Percentiles rank a stretch among this genome's conserved stretches.
Conservation (phyloP, 805 yeast species). For the Kuraishia floccosa region DNA sequence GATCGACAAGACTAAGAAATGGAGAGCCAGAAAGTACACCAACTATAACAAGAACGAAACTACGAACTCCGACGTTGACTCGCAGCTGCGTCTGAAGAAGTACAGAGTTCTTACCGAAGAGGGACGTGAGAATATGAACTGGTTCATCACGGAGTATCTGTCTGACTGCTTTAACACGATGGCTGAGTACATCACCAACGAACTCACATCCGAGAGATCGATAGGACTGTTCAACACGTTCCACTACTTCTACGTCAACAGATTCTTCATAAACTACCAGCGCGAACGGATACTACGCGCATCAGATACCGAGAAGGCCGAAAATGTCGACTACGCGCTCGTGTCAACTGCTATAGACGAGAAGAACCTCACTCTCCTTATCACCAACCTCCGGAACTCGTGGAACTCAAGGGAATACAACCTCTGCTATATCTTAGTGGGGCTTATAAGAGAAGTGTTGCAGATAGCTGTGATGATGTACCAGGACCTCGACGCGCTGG, state of each 20-base stretch:
- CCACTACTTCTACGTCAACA: slow-evolving; percentile 45
- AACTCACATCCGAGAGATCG: slow-evolving; percentile 13
- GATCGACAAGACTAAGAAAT: slow-evolving; percentile 57
- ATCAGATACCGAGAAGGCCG: slow-evolving; percentile 18
- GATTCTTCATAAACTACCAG: slow-evolving; percentile 74
- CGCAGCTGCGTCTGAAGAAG: slow-evolving; percentile 10
- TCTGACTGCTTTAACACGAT: slow-evolving; percentile 71
- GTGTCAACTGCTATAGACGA: slow-evolving; percentile 50
- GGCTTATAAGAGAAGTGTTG: slow-evolving; percentile 55
- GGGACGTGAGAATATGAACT: slow-evolving; percentile 19
- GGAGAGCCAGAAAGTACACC: slow-evolving; percentile 26
- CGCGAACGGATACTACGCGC: slow-evolving; percentile 21
- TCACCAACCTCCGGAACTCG: slow-evolving; percentile 25
- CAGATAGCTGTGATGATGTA: slow-evolving; percentile 23
- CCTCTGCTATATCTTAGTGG: slow-evolving; percentile 59
- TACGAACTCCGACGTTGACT: slow-evolving; percentile 17
- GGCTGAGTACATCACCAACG: slow-evolving; percentile 35
- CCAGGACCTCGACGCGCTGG: not conserved
- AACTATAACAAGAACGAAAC: slow-evolving; percentile 9
- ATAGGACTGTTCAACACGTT: slow-evolving; percentile 15
- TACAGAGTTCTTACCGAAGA: slow-evolving; percentile 18
- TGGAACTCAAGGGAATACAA: slow-evolving; percentile 36
- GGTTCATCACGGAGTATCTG: slow-evolving; percentile 45
- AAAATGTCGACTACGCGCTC: slow-evolving; percentile 15
- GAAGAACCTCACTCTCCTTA: slow-evolving; percentile 42